phyloP scores from a whole-genome alignment of 2,329 filamentous ascomycete species.

The Grosmannia huntii region DNA sequence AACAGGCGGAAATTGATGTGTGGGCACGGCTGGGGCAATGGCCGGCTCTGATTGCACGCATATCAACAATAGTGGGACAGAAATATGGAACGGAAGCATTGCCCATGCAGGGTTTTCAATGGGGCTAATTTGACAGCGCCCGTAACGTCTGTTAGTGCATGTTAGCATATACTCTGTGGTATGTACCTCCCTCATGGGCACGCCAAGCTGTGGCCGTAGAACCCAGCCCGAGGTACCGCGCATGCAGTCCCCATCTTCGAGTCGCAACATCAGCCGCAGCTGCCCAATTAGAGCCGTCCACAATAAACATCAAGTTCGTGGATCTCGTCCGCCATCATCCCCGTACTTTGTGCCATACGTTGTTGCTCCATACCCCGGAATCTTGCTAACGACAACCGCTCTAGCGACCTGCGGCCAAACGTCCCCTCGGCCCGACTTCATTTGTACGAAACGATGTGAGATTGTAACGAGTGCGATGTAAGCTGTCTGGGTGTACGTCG shows the following conservation, averaged over 20 bases:
- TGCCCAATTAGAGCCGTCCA: neutral
- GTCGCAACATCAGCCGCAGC: neutral
- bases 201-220: neutral
- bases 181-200: too few species aligned
- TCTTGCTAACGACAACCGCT: slow-evolving; percentile 6
- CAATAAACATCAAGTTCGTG: neutral
- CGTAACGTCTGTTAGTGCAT: neutral
- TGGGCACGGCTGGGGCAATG: neutral
- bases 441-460: neutral
- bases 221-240: neutral
- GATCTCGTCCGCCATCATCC: neutral
- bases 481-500: neutral
- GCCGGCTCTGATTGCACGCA: neutral
- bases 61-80: neutral
- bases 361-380: neutral
- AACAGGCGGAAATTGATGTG: slow-evolving; percentile 4
- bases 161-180: neutral
- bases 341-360: neutral
- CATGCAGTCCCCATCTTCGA: neutral
- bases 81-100: neutral
- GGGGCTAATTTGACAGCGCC: neutral
- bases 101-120: neutral
- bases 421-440: slow-evolving; percentile 9
- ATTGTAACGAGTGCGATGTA: neutral
- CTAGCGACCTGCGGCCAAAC: slow-evolving; percentile 6